These are phyloP conservation scores for Colletotrichum brevisporum DNA, from an alignment of 2,329 filamentous ascomycete genomes.

Conservation along the genomic window DNA sequence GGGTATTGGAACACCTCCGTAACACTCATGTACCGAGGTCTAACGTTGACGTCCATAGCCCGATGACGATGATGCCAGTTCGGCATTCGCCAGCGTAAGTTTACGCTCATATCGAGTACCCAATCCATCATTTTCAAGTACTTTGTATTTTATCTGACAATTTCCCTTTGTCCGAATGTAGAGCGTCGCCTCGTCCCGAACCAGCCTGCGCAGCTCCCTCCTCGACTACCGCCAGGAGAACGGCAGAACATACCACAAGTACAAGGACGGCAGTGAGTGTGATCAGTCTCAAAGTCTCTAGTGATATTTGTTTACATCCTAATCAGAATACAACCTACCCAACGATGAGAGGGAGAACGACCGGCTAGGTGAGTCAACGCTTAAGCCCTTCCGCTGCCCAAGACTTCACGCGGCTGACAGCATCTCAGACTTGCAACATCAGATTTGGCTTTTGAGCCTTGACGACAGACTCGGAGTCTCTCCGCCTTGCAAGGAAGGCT, in stretches of 20 bases:
- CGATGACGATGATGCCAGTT: too few species aligned
- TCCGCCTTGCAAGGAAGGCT: constrained; percentile 43
- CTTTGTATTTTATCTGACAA: not conserved
- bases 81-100: too few species aligned
- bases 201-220: not conserved
- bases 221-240: not conserved
- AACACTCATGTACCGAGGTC: rapidly evolving
- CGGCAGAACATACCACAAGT: not conserved
- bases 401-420: not conserved
- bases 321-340: constrained; percentile 19
- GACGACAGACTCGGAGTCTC: constrained; percentile 47
- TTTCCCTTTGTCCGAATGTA: not conserved
- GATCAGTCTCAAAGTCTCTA: not conserved
- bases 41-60: too few species aligned
- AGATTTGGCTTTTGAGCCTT: constrained; percentile 50
- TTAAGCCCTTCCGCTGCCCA: not conserved
- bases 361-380: not conserved
- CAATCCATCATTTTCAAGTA: not conserved
- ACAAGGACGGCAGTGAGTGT: not conserved
- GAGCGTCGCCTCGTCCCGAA: not conserved
- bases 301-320: not conserved
- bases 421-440: constrained; percentile 52
- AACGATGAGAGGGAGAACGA: constrained; percentile 32
- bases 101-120: not conserved
- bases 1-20: too few species aligned